Base-by-base conservation (phyloP, 768 basidiomycete genomes). In the Suillus lakei region DNA sequence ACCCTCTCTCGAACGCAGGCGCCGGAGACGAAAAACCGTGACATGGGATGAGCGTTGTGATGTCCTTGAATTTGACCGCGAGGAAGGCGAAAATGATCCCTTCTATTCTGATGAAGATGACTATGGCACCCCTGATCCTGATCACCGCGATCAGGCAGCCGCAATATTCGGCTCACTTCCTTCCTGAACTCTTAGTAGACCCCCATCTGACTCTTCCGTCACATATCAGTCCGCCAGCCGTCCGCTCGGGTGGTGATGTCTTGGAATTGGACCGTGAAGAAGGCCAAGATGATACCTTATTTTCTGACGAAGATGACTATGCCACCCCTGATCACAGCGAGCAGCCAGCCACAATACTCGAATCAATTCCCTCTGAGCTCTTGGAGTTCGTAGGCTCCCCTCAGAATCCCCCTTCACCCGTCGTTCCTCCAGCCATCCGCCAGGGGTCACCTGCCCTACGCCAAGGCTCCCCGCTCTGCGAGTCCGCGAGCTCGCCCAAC, bases 11-110 rank as follows among this genome's bases (percentile, higher is more conserved):
- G 70, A 73, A 53, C 69, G 74, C 36, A 83, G 72, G 70, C 83
- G 86, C 26, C 85, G 86, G 69, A 83, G 86, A 34, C 77, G 91
- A 66, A 95, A 93, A 75, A 93, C 87, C 0, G 94, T 96, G 32
- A 91, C 87, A 1, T 96, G 91, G 64, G 85, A 90, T 73, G 90
- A 92, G 67, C 84, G 87, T 13, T 92, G 91, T 68, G 93, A 95
- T 66, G 92, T 96, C 13, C 76, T 94, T 36, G 92, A 94, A 72
- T 93, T 92, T 72, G 89, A 92, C 64, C 79, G 83, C 23, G 90
- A 86, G 15, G 85, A 91, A 60, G 82, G 83, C 26, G 82, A 82
- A 6, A 81, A 81, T 60, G 80, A 85, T 64, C 79, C 83, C 3
- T 86, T 86, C 58, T 73, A 80, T 71, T 82, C 75, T 16, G 76